These are phyloP conservation scores for Coffea canephora DNA, from an alignment of 257 asterid species.

Conservation along the genomic window DNA sequence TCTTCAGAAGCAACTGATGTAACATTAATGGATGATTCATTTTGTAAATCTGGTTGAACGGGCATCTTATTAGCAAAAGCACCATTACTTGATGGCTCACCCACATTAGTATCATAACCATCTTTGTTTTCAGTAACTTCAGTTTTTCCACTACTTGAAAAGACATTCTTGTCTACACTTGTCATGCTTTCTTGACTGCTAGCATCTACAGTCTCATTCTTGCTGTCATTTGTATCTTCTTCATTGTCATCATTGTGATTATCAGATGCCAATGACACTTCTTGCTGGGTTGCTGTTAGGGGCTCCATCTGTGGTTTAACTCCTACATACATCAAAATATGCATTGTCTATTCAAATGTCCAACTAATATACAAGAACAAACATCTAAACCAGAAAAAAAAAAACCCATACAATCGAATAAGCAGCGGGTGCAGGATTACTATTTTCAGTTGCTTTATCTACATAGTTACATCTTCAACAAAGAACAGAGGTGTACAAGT, in stretches of 20 bases:
- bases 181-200: slow-evolving; percentile 13
- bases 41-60: slow-evolving; percentile 28
- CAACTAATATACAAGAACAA: neutral
- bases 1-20: slow-evolving; percentile 44
- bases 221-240: slow-evolving; percentile 37
- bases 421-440: neutral
- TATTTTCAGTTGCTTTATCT: neutral
- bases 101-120: slow-evolving; percentile 37
- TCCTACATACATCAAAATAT: slow-evolving; percentile 39
- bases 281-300: slow-evolving; percentile 50
- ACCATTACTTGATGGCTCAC: slow-evolving; percentile 39
- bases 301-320: slow-evolving; percentile 59
- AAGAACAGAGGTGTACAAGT: neutral
- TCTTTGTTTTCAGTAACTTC: slow-evolving; percentile 42
- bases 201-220: slow-evolving; percentile 40
- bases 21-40: slow-evolving; percentile 37
- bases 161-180: slow-evolving; percentile 38
- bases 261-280: slow-evolving; percentile 46
- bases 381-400: neutral
- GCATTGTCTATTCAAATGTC: neutral
- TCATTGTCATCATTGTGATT: slow-evolving; percentile 33
- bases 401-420: neutral
- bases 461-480: neutral
- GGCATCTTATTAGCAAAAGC: slow-evolving; percentile 26
- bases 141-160: slow-evolving; percentile 33